Evolutionary conservation across 345 rosid species (phyloP), one percentile per base, ranked within the genome.

Genomic region (Eucalyptus camaldulensis): DNA sequence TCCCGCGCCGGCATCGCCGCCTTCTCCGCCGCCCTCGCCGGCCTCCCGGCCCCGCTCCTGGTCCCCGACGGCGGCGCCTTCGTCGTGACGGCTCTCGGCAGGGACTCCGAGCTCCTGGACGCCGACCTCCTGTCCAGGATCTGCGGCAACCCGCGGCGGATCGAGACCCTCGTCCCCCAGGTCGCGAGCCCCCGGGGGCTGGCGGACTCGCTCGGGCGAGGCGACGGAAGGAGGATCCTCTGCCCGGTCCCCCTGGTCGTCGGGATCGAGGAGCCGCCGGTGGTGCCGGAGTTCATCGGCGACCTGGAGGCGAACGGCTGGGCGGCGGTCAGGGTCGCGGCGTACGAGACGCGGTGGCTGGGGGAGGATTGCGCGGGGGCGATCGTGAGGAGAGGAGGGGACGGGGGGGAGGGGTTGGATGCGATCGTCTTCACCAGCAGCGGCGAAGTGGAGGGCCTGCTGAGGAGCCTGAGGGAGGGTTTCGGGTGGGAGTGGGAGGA

Each of bases 291-390:
- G 54, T 94, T 95, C 88, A 91, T 95, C 43, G 72, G 80, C 83
- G 92, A 92, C 58, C 88, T 93, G 88, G 93, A 91, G 90, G 88
- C 31, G 37, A 72, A 89, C 37, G 94, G 94, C 24, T 93, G 96
- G 96, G 90, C 58, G 22, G 92, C 95, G 4, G 88, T 93, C 31
- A 90, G 95, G 58, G 95, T 92, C 51, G 91, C 91, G 80, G 95
- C 96, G 19, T 95, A 94, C 49, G 95, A 94, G 94, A 95, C 96
- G 50, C 91, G 92, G 80, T 95, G 95, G 96, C n/a, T 90, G 65
- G 95, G 96, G 29, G 91, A 93, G 80, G 60, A 22, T 19, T 92
- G 96, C 49, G 94, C 91, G 37, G 90, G 90, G 89, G 88, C 49
- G 29, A 88, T 95, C 85, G 90, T 93, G 49, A 69, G 80, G 62